Evolutionary conservation across 78 protist species (phyloP).

Genomic region (Dictyostelium brefeldianum): DNA sequence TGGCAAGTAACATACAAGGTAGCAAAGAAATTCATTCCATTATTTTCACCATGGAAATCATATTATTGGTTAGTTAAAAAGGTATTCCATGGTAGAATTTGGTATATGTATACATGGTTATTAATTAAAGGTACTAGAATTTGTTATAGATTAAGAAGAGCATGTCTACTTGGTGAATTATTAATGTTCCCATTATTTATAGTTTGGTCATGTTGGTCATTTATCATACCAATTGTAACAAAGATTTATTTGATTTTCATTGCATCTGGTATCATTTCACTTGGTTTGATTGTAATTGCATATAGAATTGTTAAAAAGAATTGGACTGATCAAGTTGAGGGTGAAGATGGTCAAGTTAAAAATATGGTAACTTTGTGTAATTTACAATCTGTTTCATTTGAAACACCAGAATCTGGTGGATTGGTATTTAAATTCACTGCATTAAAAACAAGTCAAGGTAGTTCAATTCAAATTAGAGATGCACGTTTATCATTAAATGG

Average conservation of each 20-base stretch:
- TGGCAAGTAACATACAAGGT: slow-evolving; percentile 20
- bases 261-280: slow-evolving; percentile 28
- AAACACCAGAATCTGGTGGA: slow-evolving; percentile 60
- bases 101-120: slow-evolving; percentile 44
- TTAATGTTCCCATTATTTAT: slow-evolving; percentile 80
- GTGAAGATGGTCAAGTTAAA: no score
- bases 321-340: slow-evolving; percentile 35
- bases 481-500: slow-evolving; percentile 47
- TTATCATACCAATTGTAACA: slow-evolving; percentile 67
- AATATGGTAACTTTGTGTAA: not conserved
- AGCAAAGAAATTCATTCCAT: slow-evolving; percentile 14
- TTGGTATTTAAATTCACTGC: slow-evolving; percentile 26
- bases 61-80: slow-evolving; percentile 72
- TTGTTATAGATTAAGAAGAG: slow-evolving; percentile 64
- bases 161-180: slow-evolving; percentile 71
- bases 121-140: slow-evolving; percentile 21
- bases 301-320: slow-evolving; percentile 34
- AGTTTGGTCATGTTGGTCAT: slow-evolving; percentile 75
- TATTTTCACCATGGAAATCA: slow-evolving; percentile 66
- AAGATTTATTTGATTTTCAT: slow-evolving; percentile 71
- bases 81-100: slow-evolving; percentile 62
- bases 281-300: not conserved
- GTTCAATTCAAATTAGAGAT: not conserved
- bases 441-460: not conserved
- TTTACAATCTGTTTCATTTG: slow-evolving; percentile 6